Base-by-base conservation (phyloP, 2,329 filamentous ascomycete species). In the Colletotrichum tropicicola region DNA sequence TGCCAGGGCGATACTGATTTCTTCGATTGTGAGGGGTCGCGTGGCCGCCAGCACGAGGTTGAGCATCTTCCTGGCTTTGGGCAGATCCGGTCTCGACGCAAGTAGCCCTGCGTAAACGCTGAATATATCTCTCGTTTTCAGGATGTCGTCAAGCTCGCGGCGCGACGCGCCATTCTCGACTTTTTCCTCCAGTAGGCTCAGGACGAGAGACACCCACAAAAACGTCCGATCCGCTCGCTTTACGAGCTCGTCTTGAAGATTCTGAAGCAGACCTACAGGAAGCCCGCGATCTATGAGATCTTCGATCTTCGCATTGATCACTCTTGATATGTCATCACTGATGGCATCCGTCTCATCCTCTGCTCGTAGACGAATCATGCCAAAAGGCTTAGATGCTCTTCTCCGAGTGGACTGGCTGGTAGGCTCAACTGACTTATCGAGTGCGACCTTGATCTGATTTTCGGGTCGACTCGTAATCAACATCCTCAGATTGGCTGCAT, bases 191-290 rank as follows among this genome's bases (percentile, higher is more conserved):
- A 72, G 30, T 1, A 72, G 56, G 5, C 65, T 25, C 17, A 70
- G 58, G 10, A 71, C 64, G 4, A 70, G 59, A 4, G 69, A 67
- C 2, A 67, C 63, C 70, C 69, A 72, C 15, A 72, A 57, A 28
- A 72, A 70, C 6, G 67, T 72, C 23, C 70, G 43, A 35, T 70
- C 70, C 3, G 68, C 70, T 7, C 64, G 47, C 17, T 32, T 28
- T 8, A 66, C 48, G 5, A 70, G 63, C 21, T 62, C 47, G n/a
- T 32, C 21, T 23, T 65, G 51, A 2, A 70, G 21, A 21, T 61
- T 58, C 25, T 48, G 28, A 3, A 68, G 41, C 1, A 69, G 44
- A 19, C 65, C 61, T 6, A 57, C 15, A n/a, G 64, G 49, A 1
- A 69, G 57, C 1, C 58, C 51, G 23, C 60, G 66, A 17, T 57